Evolutionary conservation across 495 filamentous ascomycete genomes (phyloP).

Genomic region (Cudoniella acicularis): DNA sequence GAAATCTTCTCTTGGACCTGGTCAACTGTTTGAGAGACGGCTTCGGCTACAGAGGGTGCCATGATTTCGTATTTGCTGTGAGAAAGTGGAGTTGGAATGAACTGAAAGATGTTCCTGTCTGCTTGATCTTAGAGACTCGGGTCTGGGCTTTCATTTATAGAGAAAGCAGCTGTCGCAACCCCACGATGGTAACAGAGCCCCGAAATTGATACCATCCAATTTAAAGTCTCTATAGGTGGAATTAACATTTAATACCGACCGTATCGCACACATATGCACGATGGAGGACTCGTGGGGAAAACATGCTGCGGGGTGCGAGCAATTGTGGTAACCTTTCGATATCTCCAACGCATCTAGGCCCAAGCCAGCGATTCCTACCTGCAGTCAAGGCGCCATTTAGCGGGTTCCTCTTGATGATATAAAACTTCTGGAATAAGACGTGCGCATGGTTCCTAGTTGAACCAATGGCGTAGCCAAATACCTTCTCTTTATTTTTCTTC

Average conservation of each 20-base stretch:
- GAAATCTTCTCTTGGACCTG: constrained; percentile 22
- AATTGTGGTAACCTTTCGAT: too few relatives aligned
- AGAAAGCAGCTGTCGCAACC: background rate
- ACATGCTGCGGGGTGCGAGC: background rate
- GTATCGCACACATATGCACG: background rate
- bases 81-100: background rate
- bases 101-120: background rate
- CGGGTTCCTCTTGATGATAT: too few relatives aligned
- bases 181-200: constrained; percentile 8
- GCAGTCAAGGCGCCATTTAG: too few relatives aligned
- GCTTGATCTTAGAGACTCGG: background rate
- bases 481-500: too few relatives aligned
- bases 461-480: too few relatives aligned
- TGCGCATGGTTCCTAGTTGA: background rate
- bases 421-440: background rate
- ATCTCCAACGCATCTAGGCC: too few relatives aligned
- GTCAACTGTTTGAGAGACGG: constrained; percentile 13
- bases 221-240: background rate
- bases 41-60: constrained; percentile 23
- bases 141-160: background rate
- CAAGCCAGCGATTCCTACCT: too few relatives aligned
- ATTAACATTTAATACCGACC: background rate
- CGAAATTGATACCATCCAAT: constrained; percentile 4
- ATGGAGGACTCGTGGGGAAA: background rate
- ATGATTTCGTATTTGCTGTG: constrained; percentile 7